Base-by-base conservation (phyloP, 257 asterid genomes). In the Fraxinus americana region DNA sequence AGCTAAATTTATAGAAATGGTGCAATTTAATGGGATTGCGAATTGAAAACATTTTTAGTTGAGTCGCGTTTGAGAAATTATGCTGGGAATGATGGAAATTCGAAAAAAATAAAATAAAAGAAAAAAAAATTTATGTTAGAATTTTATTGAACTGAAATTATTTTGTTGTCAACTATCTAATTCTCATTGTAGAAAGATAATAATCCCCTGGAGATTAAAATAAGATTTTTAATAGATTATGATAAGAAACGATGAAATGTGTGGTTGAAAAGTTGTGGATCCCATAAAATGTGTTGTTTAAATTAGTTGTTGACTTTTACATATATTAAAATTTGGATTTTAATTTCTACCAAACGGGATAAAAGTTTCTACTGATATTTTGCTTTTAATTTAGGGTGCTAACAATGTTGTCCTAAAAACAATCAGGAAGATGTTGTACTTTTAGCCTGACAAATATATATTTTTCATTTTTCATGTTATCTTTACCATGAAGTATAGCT, bases 121-220 rank as follows among this genome's bases (percentile, higher is more conserved):
- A 54, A 54, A 54, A 0, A 6, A 14, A 63, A 54, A 21, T 23
- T 67, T 79, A 75, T 75, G 72, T 79, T 30, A 43, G 67, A 72
- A 45, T 67, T 43, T 70, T 39, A 63, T 73, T 48, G 71, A 36
- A 45, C 35, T 61, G 65, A 74, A 78, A 71, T 45, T 59, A 30
- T 71, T 39, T 79, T n/a, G 69, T 63, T 54, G 14, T 66, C 34
- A 52, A 17, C 41, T 19, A 79, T 21, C 10, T 8, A 50, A 14
- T 80, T 80, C 32, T 52, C 52, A 17, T 65, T 27, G 52, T 73
- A 35, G 63, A 65, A 66, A 21, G 59, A 50, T 74, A 65, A 77
- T 11, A 32, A 27, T 27, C 34, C 5, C 4, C 34, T 32, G 34
- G 34, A 2, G 34, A 32, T 32, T 32, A 32, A 32, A 32, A 32